Base-by-base conservation (phyloP, 805 yeast genomes). In the Hanseniaspora taiwanica region DNA sequence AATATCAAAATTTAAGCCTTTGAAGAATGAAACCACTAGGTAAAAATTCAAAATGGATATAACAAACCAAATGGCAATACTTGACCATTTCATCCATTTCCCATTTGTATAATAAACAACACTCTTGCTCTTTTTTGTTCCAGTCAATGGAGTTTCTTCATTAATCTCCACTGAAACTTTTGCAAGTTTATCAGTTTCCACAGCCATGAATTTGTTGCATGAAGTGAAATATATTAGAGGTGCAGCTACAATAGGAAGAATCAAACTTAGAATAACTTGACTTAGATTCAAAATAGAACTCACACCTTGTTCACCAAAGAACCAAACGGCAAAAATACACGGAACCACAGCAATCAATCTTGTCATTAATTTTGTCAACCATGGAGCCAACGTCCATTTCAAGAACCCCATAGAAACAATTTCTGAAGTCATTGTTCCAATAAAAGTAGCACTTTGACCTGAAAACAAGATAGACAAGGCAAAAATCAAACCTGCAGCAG, bases 381-480 rank as follows among this genome's bases (percentile, higher is more conserved):
- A 86, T 2, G 96, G 96, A 27, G 81, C 75, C 44, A 85, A 69
- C 6, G 81, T 65, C 81, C 94, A 82, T 44, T 72, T 66, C 20
- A 84, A 66, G 51, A 85, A 87, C 1, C 96, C 96, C 57, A 86
- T 95, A 52, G 84, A 76, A 7, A 86, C 93, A 76, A 84, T 83
- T 56, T 86, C 96, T 27, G 96, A 94, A 2, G 96, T 87, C 51
- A 87, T 69, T 0, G 96, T 87, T 54, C 94, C 86, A 16, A 86
- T 94, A 31, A 89, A 82, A 33, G 96, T 96, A 2, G 96, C 96
- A 51, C 91, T 79, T 54, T 86, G 89, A n/a, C 96, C 96, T 12
- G 89, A 78, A 55, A 82, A 86, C 36, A 86, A 64, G 60, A 86
- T 71, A 1, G 96, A 96, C 38, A 85, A 60, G 0, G 95, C 96